Conservation (phyloP, 1,139 yeast genomes). For the Keqinozyma sinolaborantium region DNA sequence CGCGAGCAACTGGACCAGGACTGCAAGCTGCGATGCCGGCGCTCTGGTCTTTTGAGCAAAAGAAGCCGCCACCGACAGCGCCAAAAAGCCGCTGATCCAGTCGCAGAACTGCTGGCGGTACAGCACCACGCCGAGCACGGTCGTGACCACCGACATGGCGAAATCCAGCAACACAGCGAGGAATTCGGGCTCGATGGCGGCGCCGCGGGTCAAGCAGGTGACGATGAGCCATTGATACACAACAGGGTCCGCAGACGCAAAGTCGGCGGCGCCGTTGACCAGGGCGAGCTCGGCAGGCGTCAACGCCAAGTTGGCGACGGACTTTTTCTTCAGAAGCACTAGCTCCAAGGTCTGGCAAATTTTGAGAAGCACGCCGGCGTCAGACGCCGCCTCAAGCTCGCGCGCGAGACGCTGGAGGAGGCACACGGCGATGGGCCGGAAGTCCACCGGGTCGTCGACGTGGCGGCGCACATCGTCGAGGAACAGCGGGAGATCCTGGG, state of each 20-base stretch:
- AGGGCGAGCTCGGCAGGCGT: slow-evolving; percentile 1
- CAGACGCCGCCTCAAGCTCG: slow-evolving; percentile 6
- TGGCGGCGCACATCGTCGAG: slow-evolving; percentile 34
- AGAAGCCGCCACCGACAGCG: too few relatives aligned
- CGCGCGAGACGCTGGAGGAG: slow-evolving; percentile 17
- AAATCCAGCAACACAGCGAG: neutral
- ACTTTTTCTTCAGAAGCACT: slow-evolving; percentile 25
- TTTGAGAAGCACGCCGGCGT: slow-evolving; percentile 13
- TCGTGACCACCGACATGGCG: neutral
- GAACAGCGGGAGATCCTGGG: slow-evolving; percentile 25
- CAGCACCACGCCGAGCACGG: neutral
- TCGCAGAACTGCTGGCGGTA: neutral
- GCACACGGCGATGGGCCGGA: slow-evolving; percentile 31
- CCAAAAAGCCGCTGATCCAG: neutral
- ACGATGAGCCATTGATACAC: neutral
- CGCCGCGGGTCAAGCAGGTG: neutral
- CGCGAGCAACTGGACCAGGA: too few relatives aligned
- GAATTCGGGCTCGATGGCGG: too few relatives aligned
- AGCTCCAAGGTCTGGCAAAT: slow-evolving; percentile 25
- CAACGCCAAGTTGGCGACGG: slow-evolving; percentile 21
- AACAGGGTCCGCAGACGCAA: neutral
- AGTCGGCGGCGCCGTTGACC: neutral
- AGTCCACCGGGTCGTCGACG: slow-evolving; percentile 32
- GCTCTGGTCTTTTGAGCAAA: too few relatives aligned
- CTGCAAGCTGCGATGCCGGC: too few relatives aligned